These are phyloP conservation scores for Mortierella sp. DNA, from an alignment of 371 early-diverging fungal genomes.

Conservation along the genomic window DNA sequence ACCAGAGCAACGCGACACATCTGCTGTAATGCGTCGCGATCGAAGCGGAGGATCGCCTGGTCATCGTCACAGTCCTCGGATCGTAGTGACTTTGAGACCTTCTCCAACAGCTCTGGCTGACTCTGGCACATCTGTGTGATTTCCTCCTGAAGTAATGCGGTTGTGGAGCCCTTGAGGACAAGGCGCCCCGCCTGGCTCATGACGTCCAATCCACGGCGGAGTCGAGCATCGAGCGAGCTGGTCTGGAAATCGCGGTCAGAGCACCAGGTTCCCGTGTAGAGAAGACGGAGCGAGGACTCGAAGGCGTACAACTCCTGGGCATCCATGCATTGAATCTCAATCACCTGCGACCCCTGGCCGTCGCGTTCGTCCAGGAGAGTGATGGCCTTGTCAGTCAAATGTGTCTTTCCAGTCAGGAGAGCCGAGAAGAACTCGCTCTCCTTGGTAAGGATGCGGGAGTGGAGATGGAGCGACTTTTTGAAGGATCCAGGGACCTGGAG, in stretches of 20 bases:
- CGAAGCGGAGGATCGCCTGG: slow-evolving; percentile 57
- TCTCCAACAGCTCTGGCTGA: slow-evolving; percentile 54
- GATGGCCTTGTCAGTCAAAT: slow-evolving; percentile 39
- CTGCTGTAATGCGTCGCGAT: slow-evolving; percentile 51
- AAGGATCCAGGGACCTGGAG: slow-evolving; percentile 50
- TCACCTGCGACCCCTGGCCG: slow-evolving; percentile 35
- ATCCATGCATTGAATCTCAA: slow-evolving; percentile 56
- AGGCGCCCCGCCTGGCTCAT: slow-evolving; percentile 49
- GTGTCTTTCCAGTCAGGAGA: slow-evolving; percentile 39
- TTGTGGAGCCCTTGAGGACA: slow-evolving; percentile 40
- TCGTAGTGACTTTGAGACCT: slow-evolving; percentile 41
- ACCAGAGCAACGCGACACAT: slow-evolving; percentile 53
- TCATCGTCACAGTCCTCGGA: slow-evolving; percentile 55
- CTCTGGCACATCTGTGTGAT: slow-evolving; percentile 53
- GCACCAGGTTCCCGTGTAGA: slow-evolving; percentile 58
- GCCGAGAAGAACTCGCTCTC: slow-evolving; percentile 52
- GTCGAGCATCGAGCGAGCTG: slow-evolving; percentile 42
- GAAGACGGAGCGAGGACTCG: slow-evolving; percentile 49
- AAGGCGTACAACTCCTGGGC: slow-evolving; percentile 46
- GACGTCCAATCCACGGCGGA: slow-evolving; percentile 56
- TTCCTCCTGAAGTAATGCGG: slow-evolving; percentile 51
- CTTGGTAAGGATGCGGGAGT: slow-evolving; percentile 46
- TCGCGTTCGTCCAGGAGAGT: slow-evolving; percentile 39
- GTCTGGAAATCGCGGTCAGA: slow-evolving; percentile 57
- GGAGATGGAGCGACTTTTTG: slow-evolving; percentile 43